Conservation (phyloP, 257 asterid species). For the Marsdenia floribunda region DNA sequence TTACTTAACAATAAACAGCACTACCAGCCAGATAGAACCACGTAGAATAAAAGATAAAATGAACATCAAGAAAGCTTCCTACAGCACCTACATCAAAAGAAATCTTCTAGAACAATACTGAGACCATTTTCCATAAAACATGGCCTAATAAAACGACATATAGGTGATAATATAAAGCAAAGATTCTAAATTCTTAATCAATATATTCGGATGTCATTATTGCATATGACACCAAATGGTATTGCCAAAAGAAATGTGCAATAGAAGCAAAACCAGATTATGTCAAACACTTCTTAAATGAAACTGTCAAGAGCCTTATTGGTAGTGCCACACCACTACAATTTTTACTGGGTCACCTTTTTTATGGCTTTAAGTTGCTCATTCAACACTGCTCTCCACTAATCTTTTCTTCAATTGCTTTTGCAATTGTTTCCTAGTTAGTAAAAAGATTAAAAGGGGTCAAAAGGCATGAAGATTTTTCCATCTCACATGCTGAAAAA, state of each 20-base stretch:
- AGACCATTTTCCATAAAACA: neutral
- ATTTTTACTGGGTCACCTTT: conserved; percentile 44
- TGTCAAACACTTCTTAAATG: conserved; percentile 3
- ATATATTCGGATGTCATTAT: neutral
- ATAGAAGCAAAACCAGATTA: neutral
- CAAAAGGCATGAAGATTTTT: conserved; percentile 1
- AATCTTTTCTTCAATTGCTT: conserved; percentile 97
- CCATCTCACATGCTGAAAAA: conserved; percentile 5
- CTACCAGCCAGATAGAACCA: neutral
- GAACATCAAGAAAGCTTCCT: neutral
- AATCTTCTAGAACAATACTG: neutral
- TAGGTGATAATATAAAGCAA: neutral
- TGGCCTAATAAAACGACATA: neutral
- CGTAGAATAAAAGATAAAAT: neutral
- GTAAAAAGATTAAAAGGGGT: conserved; percentile 21
- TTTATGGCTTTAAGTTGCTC: conserved; percentile 99
- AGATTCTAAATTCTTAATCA: neutral
- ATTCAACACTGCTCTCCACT: conserved; percentile 93
- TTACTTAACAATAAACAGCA: neutral
- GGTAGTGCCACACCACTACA: neutral
- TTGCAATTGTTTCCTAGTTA: conserved; percentile 88
- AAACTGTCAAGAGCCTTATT: conserved; percentile 12
- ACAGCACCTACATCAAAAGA: neutral
- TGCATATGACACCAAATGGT: neutral
- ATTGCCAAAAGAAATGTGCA: neutral